Base-by-base conservation (phyloP, 2,329 filamentous ascomycete genomes). In the Colletotrichum magnum region DNA sequence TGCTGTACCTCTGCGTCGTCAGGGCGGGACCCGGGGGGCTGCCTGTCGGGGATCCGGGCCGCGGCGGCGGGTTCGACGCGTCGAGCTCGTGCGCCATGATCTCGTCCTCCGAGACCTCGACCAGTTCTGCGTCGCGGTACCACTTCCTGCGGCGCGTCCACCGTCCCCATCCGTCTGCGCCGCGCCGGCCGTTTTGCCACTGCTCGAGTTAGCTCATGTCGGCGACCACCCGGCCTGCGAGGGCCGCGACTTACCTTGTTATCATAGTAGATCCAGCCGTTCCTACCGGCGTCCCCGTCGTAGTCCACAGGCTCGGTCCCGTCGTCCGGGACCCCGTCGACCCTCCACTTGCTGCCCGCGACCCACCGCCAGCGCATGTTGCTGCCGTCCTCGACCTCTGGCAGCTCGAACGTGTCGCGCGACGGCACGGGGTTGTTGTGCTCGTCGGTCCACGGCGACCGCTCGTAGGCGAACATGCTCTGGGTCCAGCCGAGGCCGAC, bases 231-330 rank as follows among this genome's bases (percentile, higher is more conserved):
- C 9, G 21, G 21, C 3, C 21, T 24, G 21, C 21, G 3, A 24
- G n/a, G 18, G 6, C 4, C 47, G 21, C 18, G 18, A 50, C 83
- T 70, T 82, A 94, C 94, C 90, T 97, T 98, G 79, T 95, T 98
- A 77, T 99, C 96, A 77, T 98, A 99, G 80, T 96, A 99, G 45
- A 97, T 94, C 96, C 96, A 99, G 1, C 95, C 96, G 73, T 91
- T 88, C 75, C 82, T 90, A 4, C 88, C 92, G 26, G 90, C 87
- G 1, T 88, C 84, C 2, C 85, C 84, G 63, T 90, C 88, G 72
- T 88, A 88, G 69, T 85, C 88, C 5, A 81, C 74, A 0, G 77
- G 69, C 18, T 84, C 82, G 12, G 63, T 67, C 6, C 82, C 83
- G 58, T 81, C 87, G 80, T 90, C 89, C 0, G 86, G 79, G 1